These are phyloP conservation scores for Apiospora kogelbergensis DNA, from an alignment of 2,329 filamentous ascomycete genomes.

Conservation along the genomic window DNA sequence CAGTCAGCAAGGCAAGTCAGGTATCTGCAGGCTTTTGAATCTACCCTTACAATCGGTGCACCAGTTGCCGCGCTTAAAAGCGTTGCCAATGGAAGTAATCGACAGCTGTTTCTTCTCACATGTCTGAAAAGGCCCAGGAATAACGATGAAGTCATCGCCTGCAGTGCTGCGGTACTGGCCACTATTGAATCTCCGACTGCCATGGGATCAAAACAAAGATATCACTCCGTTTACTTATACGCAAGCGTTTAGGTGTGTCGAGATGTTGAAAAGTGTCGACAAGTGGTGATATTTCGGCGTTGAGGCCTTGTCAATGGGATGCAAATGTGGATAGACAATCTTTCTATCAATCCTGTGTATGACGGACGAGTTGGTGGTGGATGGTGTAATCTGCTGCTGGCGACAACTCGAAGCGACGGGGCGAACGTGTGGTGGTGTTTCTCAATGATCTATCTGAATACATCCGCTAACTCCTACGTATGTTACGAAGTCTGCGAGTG, in stretches of 20 bases:
- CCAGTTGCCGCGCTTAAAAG: background rate
- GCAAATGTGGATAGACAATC: no score
- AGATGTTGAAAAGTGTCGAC: background rate
- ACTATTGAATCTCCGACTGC: background rate
- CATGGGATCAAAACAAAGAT: background rate
- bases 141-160: background rate
- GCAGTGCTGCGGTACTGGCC: background rate
- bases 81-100: background rate
- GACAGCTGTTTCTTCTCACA: background rate
- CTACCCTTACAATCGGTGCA: background rate
- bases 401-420: no score
- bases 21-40: background rate
- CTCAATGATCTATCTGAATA: no score
- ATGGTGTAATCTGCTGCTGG: no score
- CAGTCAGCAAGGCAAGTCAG: background rate
- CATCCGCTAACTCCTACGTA: no score
- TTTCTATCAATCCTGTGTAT: no score
- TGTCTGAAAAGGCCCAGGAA: no score
- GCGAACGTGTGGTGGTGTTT: no score
- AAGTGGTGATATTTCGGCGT: background rate
- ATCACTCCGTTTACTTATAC: background rate
- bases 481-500: background rate
- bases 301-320: background rate
- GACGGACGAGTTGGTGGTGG: no score
- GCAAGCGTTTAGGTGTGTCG: no score